These are phyloP conservation scores for Pseudogymnoascus sp. DNA, from an alignment of 2,329 filamentous ascomycete genomes.

Conservation along the genomic window DNA sequence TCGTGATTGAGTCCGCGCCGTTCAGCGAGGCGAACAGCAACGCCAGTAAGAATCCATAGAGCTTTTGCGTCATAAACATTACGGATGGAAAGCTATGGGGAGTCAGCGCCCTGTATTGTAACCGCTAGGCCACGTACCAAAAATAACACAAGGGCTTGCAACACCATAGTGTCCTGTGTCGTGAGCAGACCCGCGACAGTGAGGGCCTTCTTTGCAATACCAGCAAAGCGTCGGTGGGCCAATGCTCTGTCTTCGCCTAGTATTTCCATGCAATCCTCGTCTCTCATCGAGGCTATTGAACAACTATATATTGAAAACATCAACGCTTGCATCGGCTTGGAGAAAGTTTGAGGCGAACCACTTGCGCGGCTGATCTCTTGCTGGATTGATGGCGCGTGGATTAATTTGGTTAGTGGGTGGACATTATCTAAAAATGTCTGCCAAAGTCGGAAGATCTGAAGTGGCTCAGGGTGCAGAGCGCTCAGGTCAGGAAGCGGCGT, in stretches of 20 bases:
- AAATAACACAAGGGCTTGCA: slow-evolving; percentile 61
- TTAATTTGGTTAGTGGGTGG: slow-evolving; percentile 59
- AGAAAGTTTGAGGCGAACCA: slow-evolving; percentile 36
- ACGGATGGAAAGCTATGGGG: slow-evolving; percentile 4
- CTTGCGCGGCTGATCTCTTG: slow-evolving; percentile 54
- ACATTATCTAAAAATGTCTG: slow-evolving; percentile 62
- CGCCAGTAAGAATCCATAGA: slow-evolving; percentile 40
- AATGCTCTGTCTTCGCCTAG: slow-evolving; percentile 45
- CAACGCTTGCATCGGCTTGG: slow-evolving; percentile 51
- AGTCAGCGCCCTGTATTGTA: neutral
- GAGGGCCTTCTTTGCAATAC: slow-evolving; percentile 54
- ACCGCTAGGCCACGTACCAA: slow-evolving; percentile 39
- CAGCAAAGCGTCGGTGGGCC: slow-evolving; percentile 45
- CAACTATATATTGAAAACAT: slow-evolving; percentile 59
- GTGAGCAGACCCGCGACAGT: slow-evolving; percentile 57
- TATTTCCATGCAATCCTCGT: slow-evolving; percentile 41
- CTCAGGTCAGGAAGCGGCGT: slow-evolving; percentile 33
- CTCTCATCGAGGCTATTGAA: slow-evolving; percentile 48
- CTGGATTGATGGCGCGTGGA: slow-evolving; percentile 57
- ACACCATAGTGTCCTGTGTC: slow-evolving; percentile 52
- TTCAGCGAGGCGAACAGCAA: slow-evolving; percentile 40
- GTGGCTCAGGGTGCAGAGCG: slow-evolving; percentile 44
- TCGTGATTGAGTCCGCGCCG: slow-evolving; percentile 41
- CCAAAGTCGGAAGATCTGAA: slow-evolving; percentile 58
- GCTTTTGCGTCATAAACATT: slow-evolving; percentile 31